Base-by-base conservation (phyloP, 2,329 filamentous ascomycete genomes). In the Cryphonectria japonica region DNA sequence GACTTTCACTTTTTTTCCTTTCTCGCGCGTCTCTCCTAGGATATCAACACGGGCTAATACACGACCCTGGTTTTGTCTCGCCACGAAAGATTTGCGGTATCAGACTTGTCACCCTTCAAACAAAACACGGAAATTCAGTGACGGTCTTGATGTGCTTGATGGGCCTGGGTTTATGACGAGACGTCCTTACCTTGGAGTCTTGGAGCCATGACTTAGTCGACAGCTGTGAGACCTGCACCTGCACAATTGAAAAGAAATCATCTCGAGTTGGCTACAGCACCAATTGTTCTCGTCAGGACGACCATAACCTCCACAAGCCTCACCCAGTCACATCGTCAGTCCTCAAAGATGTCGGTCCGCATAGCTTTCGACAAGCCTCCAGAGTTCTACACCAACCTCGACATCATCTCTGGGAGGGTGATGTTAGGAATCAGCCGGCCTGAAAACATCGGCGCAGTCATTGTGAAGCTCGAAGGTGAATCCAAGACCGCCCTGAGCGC, bases 401-500 rank as follows among this genome's bases (percentile, higher is more conserved):
- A 95, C 80, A 83, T 87, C 73, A 87, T 96, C 72, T 86, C 84
- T 41, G 93, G 93, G 68, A 85, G 86, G 71, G 81, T 91, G 39
- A 77, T 89, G 66, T 80, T 91, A 41, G 79, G 77, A 29, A 81
- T 91, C 74, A 89, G 87, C 67, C 91, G 91, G 74, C 82, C 92
- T 68, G 93, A 95, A 79, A 85, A 87, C 69, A 86, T 95, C 66
- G 88, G 89, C 65, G 92, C 89, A 67, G 90, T 96, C 73, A 85
- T 93, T 52, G 92, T 95, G 77, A 96, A 96, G 83, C 88, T 96
- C 43, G 93, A 96, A 78, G 93, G 93, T 75, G 92, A 96, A 81
- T 90, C 90, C 64, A 87, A 86, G 73, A 95, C 92, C 6, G 86
- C 91, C 60, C 81, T 94, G 22, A 79, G 83, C 80, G 78, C 87